These are phyloP conservation scores for Furcasterigmium sp. DNA, from an alignment of 2,329 filamentous ascomycete genomes.

Conservation along the genomic window DNA sequence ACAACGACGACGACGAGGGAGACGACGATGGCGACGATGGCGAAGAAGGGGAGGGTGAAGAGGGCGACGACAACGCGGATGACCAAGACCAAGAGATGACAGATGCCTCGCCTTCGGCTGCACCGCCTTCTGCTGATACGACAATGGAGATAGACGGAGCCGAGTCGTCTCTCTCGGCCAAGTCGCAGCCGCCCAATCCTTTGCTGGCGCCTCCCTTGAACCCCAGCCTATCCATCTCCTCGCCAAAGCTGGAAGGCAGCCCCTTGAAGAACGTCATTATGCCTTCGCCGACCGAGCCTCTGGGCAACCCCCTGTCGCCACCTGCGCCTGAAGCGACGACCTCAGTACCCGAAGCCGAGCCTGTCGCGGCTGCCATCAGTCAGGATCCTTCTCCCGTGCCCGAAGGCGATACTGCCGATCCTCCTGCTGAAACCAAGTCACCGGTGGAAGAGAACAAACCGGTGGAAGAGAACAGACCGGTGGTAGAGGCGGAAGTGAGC, in stretches of 20 bases:
- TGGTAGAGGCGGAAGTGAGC: neutral
- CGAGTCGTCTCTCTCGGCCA: slow-evolving; percentile 7
- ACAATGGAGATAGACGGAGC: slow-evolving; percentile 13
- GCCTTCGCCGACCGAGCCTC: slow-evolving; percentile 36
- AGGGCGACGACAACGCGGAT: slow-evolving; percentile 29
- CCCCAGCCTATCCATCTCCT: slow-evolving; percentile 15
- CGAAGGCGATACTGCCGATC: neutral
- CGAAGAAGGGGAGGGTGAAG: slow-evolving; percentile 41
- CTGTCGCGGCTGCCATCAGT: neutral
- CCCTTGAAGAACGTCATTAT: slow-evolving; percentile 47
- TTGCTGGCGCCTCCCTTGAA: slow-evolving; percentile 23
- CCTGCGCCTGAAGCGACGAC: neutral
- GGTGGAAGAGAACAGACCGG: neutral
- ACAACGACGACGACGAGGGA: slow-evolving; percentile 42
- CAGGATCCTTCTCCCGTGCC: neutral
- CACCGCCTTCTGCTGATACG: slow-evolving; percentile 17
- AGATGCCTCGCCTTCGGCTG: slow-evolving; percentile 23
- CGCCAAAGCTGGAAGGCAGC: slow-evolving; percentile 40
- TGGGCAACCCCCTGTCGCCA: slow-evolving; percentile 12
- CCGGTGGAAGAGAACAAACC: neutral
- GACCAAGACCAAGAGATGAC: slow-evolving; percentile 22
- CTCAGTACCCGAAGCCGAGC: neutral
- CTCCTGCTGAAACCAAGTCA: neutral
- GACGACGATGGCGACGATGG: slow-evolving; percentile 43
- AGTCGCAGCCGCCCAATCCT: slow-evolving; percentile 18